These are phyloP conservation scores for Alopecurus myosuroides DNA, from an alignment of 176 grass and related monocot genomes.

Conservation along the genomic window DNA sequence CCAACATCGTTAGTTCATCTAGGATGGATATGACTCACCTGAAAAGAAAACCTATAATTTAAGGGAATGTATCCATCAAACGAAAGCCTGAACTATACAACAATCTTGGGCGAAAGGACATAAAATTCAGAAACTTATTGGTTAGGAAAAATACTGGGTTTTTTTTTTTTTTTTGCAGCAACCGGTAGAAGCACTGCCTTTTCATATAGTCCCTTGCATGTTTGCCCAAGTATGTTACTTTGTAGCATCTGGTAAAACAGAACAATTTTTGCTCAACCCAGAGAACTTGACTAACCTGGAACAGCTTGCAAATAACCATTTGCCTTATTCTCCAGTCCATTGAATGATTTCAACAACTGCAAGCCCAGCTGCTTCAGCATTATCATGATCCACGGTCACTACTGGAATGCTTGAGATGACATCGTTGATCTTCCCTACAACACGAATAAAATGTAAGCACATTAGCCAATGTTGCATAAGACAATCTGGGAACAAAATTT, in stretches of 20 bases:
- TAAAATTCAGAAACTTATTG: not conserved
- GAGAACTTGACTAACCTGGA: not conserved
- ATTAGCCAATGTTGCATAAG: too few species aligned
- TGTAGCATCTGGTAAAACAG: not conserved
- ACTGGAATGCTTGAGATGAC: too few species aligned
- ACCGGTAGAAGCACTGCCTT: too few species aligned
- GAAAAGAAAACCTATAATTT: not conserved
- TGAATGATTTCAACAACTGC: too few species aligned
- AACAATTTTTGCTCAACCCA: not conserved
- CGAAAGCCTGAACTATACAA: not conserved
- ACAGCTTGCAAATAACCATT: too few species aligned
- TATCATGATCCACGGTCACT: too few species aligned
- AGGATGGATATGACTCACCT: conserved; percentile 1
- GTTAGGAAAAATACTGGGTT: not conserved
- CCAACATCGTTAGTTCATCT: not conserved
- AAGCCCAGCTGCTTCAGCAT: too few species aligned
- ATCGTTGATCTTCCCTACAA: too few species aligned
- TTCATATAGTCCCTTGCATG: not conserved
- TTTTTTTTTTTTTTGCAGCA: too few species aligned
- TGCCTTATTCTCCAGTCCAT: not conserved
- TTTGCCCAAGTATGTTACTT: not conserved
- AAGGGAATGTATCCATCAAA: not conserved
- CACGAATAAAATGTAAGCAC: too few species aligned
- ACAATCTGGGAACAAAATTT: too few species aligned
- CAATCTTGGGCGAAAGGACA: not conserved